phyloP scores from a whole-genome alignment of 1,139 yeast genomes.

The Lodderomyces theae region DNA sequence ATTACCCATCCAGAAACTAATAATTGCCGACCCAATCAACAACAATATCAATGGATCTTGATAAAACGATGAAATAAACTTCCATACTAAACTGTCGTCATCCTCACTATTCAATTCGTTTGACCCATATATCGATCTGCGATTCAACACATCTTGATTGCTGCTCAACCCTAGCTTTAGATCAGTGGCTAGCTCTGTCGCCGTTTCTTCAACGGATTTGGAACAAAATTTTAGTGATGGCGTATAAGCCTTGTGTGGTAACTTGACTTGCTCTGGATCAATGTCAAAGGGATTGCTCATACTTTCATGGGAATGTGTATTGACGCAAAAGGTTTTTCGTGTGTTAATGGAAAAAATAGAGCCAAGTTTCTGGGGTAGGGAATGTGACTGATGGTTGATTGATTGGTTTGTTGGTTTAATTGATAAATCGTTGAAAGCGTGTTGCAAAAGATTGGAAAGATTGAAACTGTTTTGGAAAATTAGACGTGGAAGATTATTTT shows the following conservation, averaged over 20 bases:
- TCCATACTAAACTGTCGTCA: slow-evolving; percentile 65
- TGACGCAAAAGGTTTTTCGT: no score
- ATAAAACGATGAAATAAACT: slow-evolving; percentile 75
- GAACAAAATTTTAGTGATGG: slow-evolving; percentile 56
- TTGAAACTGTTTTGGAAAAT: not conserved
- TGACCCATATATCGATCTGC: slow-evolving; percentile 73
- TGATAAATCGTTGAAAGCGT: slow-evolving; percentile 2
- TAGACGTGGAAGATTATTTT: slow-evolving; percentile 1
- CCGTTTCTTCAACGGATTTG: slow-evolving; percentile 60
- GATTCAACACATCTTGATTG: slow-evolving; percentile 63
- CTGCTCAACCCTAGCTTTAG: slow-evolving; percentile 56
- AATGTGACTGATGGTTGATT: no score
- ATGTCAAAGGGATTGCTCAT: slow-evolving; percentile 18
- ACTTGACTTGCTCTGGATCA: slow-evolving; percentile 21
- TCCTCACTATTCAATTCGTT: slow-evolving; percentile 75
- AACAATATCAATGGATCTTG: slow-evolving; percentile 87
- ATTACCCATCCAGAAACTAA: slow-evolving; percentile 88
- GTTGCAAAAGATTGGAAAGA: not conserved
- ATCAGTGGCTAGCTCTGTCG: slow-evolving; percentile 61
- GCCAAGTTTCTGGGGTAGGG: no score
- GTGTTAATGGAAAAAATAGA: no score
- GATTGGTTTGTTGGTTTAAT: no score
- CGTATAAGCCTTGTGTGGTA: slow-evolving; percentile 27
- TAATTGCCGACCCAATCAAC: slow-evolving; percentile 80
- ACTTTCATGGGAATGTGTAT: not conserved